These are phyloP conservation scores for Lagenidium giganteum DNA, from an alignment of 352 stramenopile species.

Conservation along the genomic window DNA sequence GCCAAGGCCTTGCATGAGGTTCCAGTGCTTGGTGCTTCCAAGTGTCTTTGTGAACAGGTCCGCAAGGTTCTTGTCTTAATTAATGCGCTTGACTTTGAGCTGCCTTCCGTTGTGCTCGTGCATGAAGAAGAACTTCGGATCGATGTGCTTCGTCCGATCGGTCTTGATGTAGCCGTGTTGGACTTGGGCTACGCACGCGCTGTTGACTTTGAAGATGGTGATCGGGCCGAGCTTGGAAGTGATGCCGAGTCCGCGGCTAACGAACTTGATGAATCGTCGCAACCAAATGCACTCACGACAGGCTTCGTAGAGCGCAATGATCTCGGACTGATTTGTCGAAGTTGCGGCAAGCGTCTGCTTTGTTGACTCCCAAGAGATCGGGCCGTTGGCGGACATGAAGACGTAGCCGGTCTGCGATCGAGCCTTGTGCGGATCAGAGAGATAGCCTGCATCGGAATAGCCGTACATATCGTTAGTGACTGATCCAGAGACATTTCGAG, in stretches of 20 bases:
- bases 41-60: no score
- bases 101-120: no score
- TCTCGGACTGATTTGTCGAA: conserved; percentile 13
- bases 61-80: no score
- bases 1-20: no score
- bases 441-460: conserved; percentile 11
- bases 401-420: conserved; percentile 16
- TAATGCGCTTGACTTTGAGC: no score
- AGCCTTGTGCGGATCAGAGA: conserved; percentile 14
- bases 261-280: conserved; percentile 12
- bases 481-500: not conserved
- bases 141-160: no score
- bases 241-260: no score
- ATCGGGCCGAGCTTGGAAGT: conserved; percentile 1
- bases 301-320: conserved; percentile 15
- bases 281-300: conserved; percentile 13
- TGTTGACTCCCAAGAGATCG: conserved; percentile 14
- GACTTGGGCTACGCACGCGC: no score
- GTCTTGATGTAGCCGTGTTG: no score
- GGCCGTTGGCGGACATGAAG: conserved; percentile 10
- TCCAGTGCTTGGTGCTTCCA: no score
- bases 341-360: conserved; percentile 11
- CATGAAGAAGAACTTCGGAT: no score
- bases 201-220: no score
- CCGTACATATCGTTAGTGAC: conserved; percentile 13